A percentile compares a stretch with the other conserved stretches of the same genome.
phyloP scores from a whole-genome alignment of 2,329 filamentous ascomycete genomes.

The Ramichloridium luteum region DNA sequence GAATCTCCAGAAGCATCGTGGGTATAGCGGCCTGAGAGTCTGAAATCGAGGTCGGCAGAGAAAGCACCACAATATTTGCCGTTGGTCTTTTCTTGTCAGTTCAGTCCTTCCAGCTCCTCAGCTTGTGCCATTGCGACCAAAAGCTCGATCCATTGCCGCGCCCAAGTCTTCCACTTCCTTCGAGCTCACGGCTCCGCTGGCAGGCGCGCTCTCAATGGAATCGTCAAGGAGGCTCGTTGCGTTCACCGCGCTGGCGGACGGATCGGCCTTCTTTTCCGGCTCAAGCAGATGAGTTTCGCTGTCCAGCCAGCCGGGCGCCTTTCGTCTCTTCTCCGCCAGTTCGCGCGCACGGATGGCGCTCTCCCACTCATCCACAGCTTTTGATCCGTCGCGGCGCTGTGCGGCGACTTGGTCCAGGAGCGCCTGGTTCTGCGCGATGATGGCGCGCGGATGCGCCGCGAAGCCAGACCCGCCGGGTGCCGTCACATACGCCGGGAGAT shows the following conservation, averaged over 20 bases:
- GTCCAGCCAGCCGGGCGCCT: constrained; percentile 72
- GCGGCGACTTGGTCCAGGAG: constrained; percentile 64
- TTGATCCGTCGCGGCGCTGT: constrained; percentile 55
- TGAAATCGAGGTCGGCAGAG: too few relatives aligned
- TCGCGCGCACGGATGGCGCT: constrained; percentile 52
- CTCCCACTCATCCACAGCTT: constrained; percentile 58
- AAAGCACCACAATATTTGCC: too few relatives aligned
- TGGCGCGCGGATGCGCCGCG: constrained; percentile 75
- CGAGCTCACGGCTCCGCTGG: too few relatives aligned
- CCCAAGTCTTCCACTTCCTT: constrained; percentile 23
- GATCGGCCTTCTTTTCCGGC: constrained; percentile 55
- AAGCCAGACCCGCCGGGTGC: constrained; percentile 56
- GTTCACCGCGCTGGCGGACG: too few relatives aligned
- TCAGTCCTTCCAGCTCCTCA: too few relatives aligned
- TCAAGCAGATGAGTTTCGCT: constrained; percentile 57
- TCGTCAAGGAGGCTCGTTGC: constrained; percentile 18
- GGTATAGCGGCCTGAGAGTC: too few relatives aligned
- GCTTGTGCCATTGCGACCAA: too few relatives aligned
- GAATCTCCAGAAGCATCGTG: too few relatives aligned
- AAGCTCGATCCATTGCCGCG: constrained; percentile 25
- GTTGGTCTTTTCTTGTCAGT: too few relatives aligned
- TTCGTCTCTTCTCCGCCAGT: constrained; percentile 64
- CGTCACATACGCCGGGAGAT: constrained; percentile 56
- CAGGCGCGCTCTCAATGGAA: too few relatives aligned
- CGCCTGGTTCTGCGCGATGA: constrained; percentile 67